These are phyloP conservation scores for Phlebiopsis flavidoalba DNA, from an alignment of 768 basidiomycete species.

Conservation along the genomic window DNA sequence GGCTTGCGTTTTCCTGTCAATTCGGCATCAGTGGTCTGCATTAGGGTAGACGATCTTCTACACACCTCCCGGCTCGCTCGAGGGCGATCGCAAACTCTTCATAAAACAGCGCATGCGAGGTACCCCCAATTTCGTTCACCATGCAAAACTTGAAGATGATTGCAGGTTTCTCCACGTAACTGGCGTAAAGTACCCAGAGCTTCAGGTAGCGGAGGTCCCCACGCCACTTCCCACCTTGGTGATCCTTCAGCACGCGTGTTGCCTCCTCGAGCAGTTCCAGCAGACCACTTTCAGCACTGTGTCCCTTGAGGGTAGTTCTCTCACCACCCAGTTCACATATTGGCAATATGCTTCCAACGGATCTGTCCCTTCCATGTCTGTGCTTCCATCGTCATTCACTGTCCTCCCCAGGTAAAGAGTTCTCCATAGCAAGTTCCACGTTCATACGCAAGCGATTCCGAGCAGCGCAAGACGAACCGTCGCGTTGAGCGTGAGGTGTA, in stretches of 20 bases:
- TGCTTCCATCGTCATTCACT: constrained; percentile 1
- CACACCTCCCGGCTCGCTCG: constrained; percentile 79
- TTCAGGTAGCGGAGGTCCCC: constrained; percentile 85
- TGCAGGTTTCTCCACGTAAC: constrained; percentile 84
- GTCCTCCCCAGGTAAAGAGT: background rate
- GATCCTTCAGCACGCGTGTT: constrained; percentile 76
- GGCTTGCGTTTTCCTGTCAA: constrained; percentile 72
- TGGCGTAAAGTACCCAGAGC: constrained; percentile 91
- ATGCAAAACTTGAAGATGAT: constrained; percentile 89
- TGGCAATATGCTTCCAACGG: constrained; percentile 82
- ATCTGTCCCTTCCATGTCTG: constrained; percentile 61
- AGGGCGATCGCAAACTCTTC: constrained; percentile 88
- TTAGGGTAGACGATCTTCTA: background rate
- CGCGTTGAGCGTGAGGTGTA: constrained; percentile 55
- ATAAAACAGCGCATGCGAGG: constrained; percentile 74
- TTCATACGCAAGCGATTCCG: constrained; percentile 67
- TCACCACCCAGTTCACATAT: constrained; percentile 87
- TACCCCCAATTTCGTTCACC: constrained; percentile 89
- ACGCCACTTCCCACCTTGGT: constrained; percentile 69
- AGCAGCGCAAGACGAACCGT: constrained; percentile 64
- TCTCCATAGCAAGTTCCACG: constrained; percentile 58
- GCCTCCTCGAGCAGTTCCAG: constrained; percentile 90
- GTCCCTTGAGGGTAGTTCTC: constrained; percentile 94
- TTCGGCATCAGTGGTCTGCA: constrained; percentile 4
- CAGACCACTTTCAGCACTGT: constrained; percentile 84